These are phyloP conservation scores for Pseudogymnoascus sp. DNA, from an alignment of 2,329 filamentous ascomycete genomes.

Conservation along the genomic window DNA sequence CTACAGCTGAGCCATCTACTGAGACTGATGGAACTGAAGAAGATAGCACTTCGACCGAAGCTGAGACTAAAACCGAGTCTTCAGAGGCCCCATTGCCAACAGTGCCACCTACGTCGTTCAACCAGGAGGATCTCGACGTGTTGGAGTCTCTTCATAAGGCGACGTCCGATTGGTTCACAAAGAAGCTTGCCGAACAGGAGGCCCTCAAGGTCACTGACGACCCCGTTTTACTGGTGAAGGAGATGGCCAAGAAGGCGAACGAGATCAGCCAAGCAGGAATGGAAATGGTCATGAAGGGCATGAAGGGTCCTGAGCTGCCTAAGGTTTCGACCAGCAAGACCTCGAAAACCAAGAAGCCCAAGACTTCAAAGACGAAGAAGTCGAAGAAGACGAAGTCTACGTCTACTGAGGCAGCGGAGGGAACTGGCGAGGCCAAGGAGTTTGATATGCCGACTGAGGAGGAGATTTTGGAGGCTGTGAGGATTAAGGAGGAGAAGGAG, in stretches of 20 bases:
- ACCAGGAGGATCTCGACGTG: slow-evolving; percentile 58
- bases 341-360: slow-evolving; percentile 32
- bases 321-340: slow-evolving; percentile 36
- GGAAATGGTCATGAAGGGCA: slow-evolving; percentile 62
- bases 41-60: slow-evolving; percentile 45
- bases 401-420: slow-evolving; percentile 25
- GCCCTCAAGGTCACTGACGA: slow-evolving; percentile 63
- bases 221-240: slow-evolving; percentile 63
- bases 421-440: slow-evolving; percentile 36
- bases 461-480: slow-evolving; percentile 47
- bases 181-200: slow-evolving; percentile 61
- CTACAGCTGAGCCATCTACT: slow-evolving; percentile 32
- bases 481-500: slow-evolving; percentile 25
- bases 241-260: slow-evolving; percentile 59
- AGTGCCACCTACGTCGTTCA: slow-evolving; percentile 59
- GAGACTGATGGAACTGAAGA: slow-evolving; percentile 56
- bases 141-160: slow-evolving; percentile 55
- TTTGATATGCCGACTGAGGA: slow-evolving; percentile 37
- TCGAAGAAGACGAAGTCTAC: slow-evolving; percentile 27
- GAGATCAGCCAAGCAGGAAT: slow-evolving; percentile 63
- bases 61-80: slow-evolving; percentile 25
- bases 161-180: slow-evolving; percentile 64
- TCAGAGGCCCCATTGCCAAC: slow-evolving; percentile 33
- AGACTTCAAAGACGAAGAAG: slow-evolving; percentile 29
- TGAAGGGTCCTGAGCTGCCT: slow-evolving; percentile 38